Evolutionary conservation across 192 early-diverging fungal species (phyloP), one percentile per base, ranked within the genome.

Genomic region (Umbelopsis sp.): DNA sequence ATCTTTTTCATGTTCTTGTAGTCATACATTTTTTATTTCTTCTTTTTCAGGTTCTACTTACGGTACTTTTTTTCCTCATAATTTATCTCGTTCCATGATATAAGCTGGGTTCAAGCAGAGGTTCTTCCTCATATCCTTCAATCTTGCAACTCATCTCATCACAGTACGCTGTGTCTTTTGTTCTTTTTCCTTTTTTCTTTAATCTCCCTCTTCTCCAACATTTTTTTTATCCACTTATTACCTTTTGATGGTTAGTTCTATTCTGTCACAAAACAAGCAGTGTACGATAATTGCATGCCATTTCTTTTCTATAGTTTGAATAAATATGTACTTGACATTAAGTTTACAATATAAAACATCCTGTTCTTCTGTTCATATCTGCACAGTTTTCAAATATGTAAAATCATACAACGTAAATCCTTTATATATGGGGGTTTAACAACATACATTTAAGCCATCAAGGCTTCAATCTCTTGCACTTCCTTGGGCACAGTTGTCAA

Each of bases 401-500:
- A 55, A 33, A 33, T 7, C 22, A 10, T 25, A 16, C 46, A 16
- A 2, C 46, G 2, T 18, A 48, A 13, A 30, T n/a, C 15, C 16
- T 35, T 13, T 12, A 61, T 7, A 35, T 30, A 61, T 18, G 0
- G 12, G 3, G 33, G 4, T 35, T 41, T 61, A 16, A 21, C 9
- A 49, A 49, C 3, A 21, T n/a, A 35, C 16, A 11, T 61, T 61
- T 61, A 61, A 46, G 76, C 71, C 71, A 73, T 73, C 64, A 78
- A 45, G n/a, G 71, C 71, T 55, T 96, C 94, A 55, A 97, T 79
- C 21, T 93, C 90, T 15, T 67, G 79, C 47, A 91, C 82, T 47
- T 88, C 89, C 81, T 93, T 94, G 51, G 92, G 91, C 4, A 88
- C 90, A 33, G 81, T 84, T n/a, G 94, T 95, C 71, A 98, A 85